phyloP scores from a whole-genome alignment of 2,329 filamentous ascomycete genomes.

The Sporothrix luriei region DNA sequence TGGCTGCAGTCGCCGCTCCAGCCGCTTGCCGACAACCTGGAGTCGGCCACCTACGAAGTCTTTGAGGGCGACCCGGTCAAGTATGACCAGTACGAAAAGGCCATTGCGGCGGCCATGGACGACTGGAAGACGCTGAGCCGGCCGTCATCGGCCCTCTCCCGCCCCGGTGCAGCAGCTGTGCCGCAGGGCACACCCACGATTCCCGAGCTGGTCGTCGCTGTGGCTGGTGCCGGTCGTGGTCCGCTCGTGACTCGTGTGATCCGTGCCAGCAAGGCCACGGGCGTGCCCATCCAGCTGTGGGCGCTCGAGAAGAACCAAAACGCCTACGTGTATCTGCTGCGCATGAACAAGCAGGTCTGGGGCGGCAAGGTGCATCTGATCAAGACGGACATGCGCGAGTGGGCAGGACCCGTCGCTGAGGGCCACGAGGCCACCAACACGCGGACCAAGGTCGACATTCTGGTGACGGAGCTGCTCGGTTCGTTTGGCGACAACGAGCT shows the following conservation, averaged over 20 bases:
- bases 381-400: slow-evolving; percentile 95
- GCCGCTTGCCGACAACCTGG: slow-evolving; percentile 91
- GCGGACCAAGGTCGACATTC: slow-evolving; percentile 77
- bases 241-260: slow-evolving; percentile 87
- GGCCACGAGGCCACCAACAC: slow-evolving; percentile 50
- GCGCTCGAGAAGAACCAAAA: slow-evolving; percentile 98
- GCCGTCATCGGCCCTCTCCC: slow-evolving; percentile 67
- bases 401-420: slow-evolving; percentile 73
- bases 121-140: slow-evolving; percentile 76
- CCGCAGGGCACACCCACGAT: slow-evolving; percentile 32
- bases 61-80: slow-evolving; percentile 99
- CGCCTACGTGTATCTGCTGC: slow-evolving; percentile 87
- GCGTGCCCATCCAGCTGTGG: slow-evolving; percentile 81
- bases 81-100: slow-evolving; percentile 91
- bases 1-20: slow-evolving; percentile 95
- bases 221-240: slow-evolving; percentile 89
- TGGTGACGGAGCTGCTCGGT: slow-evolving; percentile 90
- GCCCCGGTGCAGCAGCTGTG: slow-evolving; percentile 54
- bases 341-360: slow-evolving; percentile 85
- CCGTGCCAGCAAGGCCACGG: slow-evolving; percentile 73
- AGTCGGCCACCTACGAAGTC: slow-evolving; percentile 96
- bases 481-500: slow-evolving; percentile 98
- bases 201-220: slow-evolving; percentile 71
- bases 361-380: slow-evolving; percentile 77
- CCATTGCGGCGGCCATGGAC: slow-evolving; percentile 74